Base-by-base conservation (phyloP, 2,329 filamentous ascomycete genomes). In the Raffaelea ambrosiae region DNA sequence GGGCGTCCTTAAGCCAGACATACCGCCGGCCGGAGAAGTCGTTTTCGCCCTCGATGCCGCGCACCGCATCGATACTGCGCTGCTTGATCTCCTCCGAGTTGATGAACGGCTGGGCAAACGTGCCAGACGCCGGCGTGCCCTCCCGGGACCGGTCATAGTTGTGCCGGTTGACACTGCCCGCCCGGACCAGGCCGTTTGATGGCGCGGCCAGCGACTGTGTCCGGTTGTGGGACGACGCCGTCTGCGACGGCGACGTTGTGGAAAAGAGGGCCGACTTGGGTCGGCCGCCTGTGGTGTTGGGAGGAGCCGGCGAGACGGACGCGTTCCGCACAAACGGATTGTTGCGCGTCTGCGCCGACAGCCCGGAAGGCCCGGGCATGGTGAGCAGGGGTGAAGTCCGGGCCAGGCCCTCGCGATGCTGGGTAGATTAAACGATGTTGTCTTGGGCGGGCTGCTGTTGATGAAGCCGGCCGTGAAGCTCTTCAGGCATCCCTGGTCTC, bases 21-120 rank as follows among this genome's bases (percentile, higher is more conserved):
- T 97, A 98, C 71, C 93, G 81, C 70, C 94, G 97, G 49, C 93
- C 94, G 0, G 93, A 98, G 65, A 98, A 97, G 73, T 98, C 93
- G 64, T 96, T 97, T 62, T 96, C 91, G 53, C 93, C 93, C 67
- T 98, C 94, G 51, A 96, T 89, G 18, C 88, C 86, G 44, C 73
- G 73, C 16, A 84, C 76, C 11, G 70, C 60, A 54, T 82, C 79
- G 45, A 73, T 65, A 31, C 66, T 55, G 46, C 49, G 51, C 40
- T 59, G 70, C 55, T 81, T 76, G 65, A 86, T 71, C 54, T 90
- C 87, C 54, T 95, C 89, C 0, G 83, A 80, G 64, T 91, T 93
- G 68, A 98, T 97, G 66, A 98, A 98, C 10, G 88, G 87, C 3
- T 91, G 93, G 33, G 93, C 91, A 70, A 98, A 98, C 2, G 93